Evolutionary conservation across 345 rosid species (phyloP), one percentile per base, ranked within the genome.

Genomic region (Eucalyptus dawsonii): DNA sequence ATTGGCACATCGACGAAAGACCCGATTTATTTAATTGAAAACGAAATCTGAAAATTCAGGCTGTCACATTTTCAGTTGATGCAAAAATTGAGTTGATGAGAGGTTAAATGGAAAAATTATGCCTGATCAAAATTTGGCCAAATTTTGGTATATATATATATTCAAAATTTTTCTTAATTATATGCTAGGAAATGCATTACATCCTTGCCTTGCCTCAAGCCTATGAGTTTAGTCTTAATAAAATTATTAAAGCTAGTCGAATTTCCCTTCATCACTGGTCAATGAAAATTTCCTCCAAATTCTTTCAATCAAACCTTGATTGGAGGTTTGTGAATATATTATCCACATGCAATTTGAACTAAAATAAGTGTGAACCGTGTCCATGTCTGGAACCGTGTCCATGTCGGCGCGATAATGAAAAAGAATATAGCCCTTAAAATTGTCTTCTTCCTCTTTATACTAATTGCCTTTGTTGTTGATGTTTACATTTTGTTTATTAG

Each of bases 1-100:
- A 49, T 49, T 5, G 50, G 6, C 2, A 0, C 2, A 1, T 49
- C 1, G 15, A 49, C 6, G 0, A 49, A 49, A 49, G 2, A 2
- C 15, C 6, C 0, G 0, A 13, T 49, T 49, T 49, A 49, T 49
- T 49, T 49, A 49, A 49, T 49, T 5, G 50, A 49, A 49, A 49
- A 49, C 1, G 14, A 49, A 49, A 49, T 49, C 0, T 49, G 2
- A 13, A 49, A 49, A 49, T 49, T 49, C 3, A 49, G 2, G 15
- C 0, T 2, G 3, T 49, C 0, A 49, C 50, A 13, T 49, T 49
- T 60, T 2, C 2, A 4, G 2, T 65, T 14, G 19, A 14, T n/a
- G 4, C 37, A n/a, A 65, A 65, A 65, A 65, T 65, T 1, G 37
- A 65, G 37, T 65, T 17, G 17, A n/a, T n/a, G 5, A 31, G 9